Conservation (phyloP, 441 rosid genomes). For the Geranium incanum region DNA sequence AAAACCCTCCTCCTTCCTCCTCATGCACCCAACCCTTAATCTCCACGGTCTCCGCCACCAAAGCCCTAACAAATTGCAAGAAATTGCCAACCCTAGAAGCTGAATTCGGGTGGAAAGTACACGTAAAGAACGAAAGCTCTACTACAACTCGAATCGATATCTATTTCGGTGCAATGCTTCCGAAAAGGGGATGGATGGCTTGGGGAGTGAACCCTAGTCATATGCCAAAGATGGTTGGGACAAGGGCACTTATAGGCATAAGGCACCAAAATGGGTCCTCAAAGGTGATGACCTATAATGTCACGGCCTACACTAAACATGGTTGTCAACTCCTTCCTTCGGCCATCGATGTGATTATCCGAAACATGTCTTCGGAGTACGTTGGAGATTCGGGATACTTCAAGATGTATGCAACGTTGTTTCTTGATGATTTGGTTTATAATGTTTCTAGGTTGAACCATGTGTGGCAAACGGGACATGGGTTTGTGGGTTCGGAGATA, state of each 20-base stretch:
- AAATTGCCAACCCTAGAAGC: constrained; percentile 33
- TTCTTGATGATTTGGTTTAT: constrained; percentile 25
- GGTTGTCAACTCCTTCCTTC: constrained; percentile 37
- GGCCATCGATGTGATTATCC: constrained; percentile 22
- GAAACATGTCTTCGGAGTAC: constrained; percentile 1
- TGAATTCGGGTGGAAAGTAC: constrained; percentile 40
- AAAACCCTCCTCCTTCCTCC: constrained; percentile 3
- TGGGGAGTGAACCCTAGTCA: constrained; percentile 3
- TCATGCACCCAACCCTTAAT: constrained; percentile 26
- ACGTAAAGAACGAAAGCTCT: background rate
- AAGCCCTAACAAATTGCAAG: constrained; percentile 29
- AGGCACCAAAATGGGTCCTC: constrained; percentile 23
- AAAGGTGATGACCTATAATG: constrained; percentile 24
- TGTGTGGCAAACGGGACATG: constrained; percentile 48
- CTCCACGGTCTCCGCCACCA: background rate
- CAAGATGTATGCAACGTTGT: constrained; percentile 21
- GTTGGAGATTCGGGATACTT: background rate
- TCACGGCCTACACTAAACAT: constrained; percentile 28
- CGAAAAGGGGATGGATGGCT: background rate
- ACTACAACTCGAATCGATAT: constrained; percentile 18
- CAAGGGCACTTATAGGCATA: constrained; percentile 3
- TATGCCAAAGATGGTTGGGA: background rate
- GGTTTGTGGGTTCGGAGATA: constrained; percentile 23
- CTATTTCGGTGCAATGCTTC: constrained; percentile 22
- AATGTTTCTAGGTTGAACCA: constrained; percentile 32